These are phyloP conservation scores for Diplocarpon mali DNA, from an alignment of 2,329 filamentous ascomycete species.

Conservation along the genomic window DNA sequence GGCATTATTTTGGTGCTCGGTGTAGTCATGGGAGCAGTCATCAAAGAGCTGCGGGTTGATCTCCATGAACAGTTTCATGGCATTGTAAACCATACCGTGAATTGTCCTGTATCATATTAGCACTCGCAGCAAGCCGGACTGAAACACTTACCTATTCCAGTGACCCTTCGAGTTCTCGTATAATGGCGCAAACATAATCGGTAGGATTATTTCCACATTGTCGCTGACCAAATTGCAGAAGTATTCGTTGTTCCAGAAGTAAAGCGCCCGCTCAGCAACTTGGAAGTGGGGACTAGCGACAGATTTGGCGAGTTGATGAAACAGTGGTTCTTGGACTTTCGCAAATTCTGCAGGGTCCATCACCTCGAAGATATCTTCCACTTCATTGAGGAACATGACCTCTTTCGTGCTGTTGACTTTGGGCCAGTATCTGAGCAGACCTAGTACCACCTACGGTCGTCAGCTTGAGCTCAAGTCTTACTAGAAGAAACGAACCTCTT, in stretches of 20 bases:
- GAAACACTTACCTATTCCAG: constrained; percentile 80
- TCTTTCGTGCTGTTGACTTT: constrained; percentile 99
- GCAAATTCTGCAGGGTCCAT: constrained; percentile 99
- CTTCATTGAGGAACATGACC: constrained; percentile 98
- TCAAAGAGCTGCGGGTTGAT: constrained; percentile 98
- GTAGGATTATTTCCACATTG: constrained; percentile 95
- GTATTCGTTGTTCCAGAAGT: constrained; percentile 99
- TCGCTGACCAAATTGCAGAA: constrained; percentile 99
- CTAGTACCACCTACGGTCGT: constrained; percentile 66
- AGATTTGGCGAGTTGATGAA: constrained; percentile 94
- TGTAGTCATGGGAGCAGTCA: constrained; percentile 96
- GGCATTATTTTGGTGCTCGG: constrained; percentile 87
- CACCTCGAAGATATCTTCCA: constrained; percentile 98
- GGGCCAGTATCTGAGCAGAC: constrained; percentile 91
- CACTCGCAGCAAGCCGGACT: constrained; percentile 5
- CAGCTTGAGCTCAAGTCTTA: neutral
- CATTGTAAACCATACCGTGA: constrained; percentile 99
- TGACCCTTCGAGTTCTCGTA: constrained; percentile 99
- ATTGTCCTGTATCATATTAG: constrained; percentile 62
- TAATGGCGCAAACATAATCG: constrained; percentile 97
- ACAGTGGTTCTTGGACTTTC: constrained; percentile 95
- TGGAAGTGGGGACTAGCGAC: constrained; percentile 98
- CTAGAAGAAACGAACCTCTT: constrained; percentile 53
- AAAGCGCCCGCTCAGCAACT: constrained; percentile 90
- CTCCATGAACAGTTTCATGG: constrained; percentile 99